Percentiles rank a stretch among this genome's conserved stretches.
phyloP scores from a whole-genome alignment of 1,284 basidiomycete genomes.

The Retiboletus fuscus region DNA sequence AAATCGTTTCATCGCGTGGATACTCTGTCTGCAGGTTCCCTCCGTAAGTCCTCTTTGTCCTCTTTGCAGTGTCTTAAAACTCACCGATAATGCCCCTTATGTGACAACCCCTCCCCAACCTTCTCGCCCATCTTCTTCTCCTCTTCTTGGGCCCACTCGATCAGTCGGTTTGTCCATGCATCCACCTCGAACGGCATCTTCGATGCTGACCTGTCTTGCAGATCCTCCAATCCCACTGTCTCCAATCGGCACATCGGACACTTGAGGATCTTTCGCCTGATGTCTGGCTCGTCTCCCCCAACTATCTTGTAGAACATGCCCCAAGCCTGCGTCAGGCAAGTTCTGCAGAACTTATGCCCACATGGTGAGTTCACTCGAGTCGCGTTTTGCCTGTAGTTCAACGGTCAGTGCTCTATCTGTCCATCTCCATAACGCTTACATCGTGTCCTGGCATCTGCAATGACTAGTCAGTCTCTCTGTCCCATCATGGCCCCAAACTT shows the following conservation, averaged over 20 bases:
- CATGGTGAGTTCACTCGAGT: not conserved
- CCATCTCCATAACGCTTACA: not conserved
- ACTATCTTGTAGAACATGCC: not conserved
- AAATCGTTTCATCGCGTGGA: not conserved
- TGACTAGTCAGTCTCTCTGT: not conserved
- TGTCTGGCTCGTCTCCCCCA: not conserved
- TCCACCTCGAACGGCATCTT: not conserved
- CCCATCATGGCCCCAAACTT: not conserved
- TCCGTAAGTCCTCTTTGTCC: too few species aligned
- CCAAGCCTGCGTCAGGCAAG: not conserved
- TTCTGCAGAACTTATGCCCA: slow-evolving; percentile 1
- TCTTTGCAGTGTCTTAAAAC: too few species aligned
- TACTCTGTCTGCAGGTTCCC: not conserved
- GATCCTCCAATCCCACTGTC: not conserved
- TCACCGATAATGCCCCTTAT: not conserved
- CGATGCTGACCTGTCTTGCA: not conserved
- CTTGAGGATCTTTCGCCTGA: not conserved
- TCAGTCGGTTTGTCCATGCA: not conserved
- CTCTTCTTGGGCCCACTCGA: not conserved
- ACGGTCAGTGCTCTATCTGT: not conserved
- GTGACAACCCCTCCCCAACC: not conserved
- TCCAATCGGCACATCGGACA: not conserved
- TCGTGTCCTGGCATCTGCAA: slow-evolving; percentile 3
- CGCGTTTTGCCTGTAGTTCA: not conserved
- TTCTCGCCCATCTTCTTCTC: not conserved